phyloP scores from a whole-genome alignment of 768 basidiomycete species.

The Hygrocybe punicea region DNA sequence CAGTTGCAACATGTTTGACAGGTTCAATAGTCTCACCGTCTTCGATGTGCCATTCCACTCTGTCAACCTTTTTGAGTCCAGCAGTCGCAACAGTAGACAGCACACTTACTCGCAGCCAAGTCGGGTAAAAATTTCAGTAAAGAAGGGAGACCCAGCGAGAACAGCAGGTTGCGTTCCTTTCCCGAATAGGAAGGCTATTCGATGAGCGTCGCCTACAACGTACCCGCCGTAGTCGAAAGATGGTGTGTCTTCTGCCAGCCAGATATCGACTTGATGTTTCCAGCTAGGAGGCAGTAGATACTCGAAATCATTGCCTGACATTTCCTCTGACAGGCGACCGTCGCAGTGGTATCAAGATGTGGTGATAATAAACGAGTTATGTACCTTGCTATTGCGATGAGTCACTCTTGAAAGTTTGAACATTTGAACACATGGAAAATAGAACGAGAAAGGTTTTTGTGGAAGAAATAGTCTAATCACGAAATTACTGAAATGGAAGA shows the following conservation, averaged over 20 bases:
- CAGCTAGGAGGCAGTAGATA: conserved; percentile 92
- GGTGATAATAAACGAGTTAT: too few species aligned
- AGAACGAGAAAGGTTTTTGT: too few species aligned
- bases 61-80: conserved; percentile 25
- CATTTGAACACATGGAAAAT: too few species aligned
- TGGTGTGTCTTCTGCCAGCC: conserved; percentile 92
- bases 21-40: conserved; percentile 84
- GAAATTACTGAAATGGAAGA: too few species aligned
- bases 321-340: too few species aligned
- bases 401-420: too few species aligned
- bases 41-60: conserved; percentile 89
- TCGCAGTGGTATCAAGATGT: too few species aligned
- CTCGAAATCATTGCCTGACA: conserved; percentile 38
- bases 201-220: conserved; percentile 86
- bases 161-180: conserved; percentile 79
- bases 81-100: background rate
- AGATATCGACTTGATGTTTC: conserved; percentile 73
- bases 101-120: conserved; percentile 82
- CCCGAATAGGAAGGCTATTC: conserved; percentile 85
- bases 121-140: conserved; percentile 86
- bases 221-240: conserved; percentile 97
- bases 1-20: conserved; percentile 83
- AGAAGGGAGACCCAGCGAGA: conserved; percentile 93
- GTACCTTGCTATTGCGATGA: too few species aligned
- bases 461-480: too few species aligned